phyloP scores from a whole-genome alignment of 192 early-diverging fungal species.

The Podila epigama region DNA sequence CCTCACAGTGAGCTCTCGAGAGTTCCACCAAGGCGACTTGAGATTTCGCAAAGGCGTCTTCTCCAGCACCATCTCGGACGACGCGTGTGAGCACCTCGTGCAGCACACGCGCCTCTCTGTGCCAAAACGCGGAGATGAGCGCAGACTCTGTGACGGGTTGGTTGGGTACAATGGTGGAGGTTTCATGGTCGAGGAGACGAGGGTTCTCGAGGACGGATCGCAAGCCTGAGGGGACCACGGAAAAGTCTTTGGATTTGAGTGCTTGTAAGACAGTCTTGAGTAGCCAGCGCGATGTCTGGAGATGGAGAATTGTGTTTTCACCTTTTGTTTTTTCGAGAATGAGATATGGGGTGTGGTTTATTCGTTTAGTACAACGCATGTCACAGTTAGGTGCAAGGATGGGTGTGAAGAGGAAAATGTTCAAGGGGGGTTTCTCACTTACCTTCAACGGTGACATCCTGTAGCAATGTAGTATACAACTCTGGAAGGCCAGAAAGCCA shows the following conservation, averaged over 20 bases:
- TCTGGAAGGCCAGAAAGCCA: conserved; percentile 36
- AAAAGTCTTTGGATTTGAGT: conserved; percentile 72
- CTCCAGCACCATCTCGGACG: conserved; percentile 49
- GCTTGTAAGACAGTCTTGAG: conserved; percentile 66
- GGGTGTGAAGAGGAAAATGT: background rate
- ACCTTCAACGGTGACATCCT: conserved; percentile 35
- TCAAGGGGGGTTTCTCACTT: background rate
- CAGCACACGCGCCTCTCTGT: conserved; percentile 56
- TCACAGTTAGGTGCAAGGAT: background rate
- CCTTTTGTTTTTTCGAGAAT: too few relatives aligned
- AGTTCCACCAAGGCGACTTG: conserved; percentile 55
- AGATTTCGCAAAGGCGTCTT: conserved; percentile 55
- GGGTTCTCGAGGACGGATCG: conserved; percentile 38
- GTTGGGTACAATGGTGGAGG: conserved; percentile 18
- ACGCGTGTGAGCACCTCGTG: conserved; percentile 50
- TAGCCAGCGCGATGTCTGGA: conserved; percentile 83
- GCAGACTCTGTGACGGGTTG: conserved; percentile 41
- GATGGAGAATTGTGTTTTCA: conserved; percentile 82
- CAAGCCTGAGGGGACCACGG: conserved; percentile 70
- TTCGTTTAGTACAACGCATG: too few relatives aligned
- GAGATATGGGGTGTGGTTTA: too few relatives aligned
- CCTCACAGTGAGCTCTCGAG: conserved; percentile 72
- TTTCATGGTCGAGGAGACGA: conserved; percentile 19
- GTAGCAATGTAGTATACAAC: conserved; percentile 32
- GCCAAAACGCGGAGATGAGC: conserved; percentile 54